These are phyloP conservation scores for Aspergillus unguis DNA, from an alignment of 2,329 filamentous ascomycete genomes.

Conservation along the genomic window DNA sequence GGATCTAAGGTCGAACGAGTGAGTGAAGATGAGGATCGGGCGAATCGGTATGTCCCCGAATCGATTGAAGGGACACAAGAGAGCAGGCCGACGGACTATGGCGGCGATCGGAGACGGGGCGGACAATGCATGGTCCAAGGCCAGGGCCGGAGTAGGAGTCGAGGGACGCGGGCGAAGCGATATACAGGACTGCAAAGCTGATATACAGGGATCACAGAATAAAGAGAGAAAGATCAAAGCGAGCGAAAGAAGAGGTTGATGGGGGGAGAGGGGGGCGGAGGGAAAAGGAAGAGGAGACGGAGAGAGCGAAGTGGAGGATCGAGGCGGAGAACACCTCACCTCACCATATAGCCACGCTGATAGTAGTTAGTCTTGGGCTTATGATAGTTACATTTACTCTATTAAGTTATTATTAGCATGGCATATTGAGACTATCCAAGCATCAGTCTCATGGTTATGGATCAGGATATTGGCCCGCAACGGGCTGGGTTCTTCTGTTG, in stretches of 20 bases:
- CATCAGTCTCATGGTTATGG: not conserved
- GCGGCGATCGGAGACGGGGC: constrained; percentile 29
- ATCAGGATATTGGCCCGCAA: not conserved
- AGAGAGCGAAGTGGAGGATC: constrained; percentile 9
- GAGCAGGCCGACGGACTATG: constrained; percentile 29
- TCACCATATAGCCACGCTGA: no score
- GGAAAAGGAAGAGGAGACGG: not conserved
- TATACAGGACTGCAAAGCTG: constrained; percentile 3
- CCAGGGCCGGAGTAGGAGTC: constrained; percentile 8
- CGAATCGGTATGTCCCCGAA: not conserved
- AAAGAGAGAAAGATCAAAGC: constrained; percentile 8
- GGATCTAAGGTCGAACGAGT: constrained; percentile 4
- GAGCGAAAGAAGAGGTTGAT: constrained; percentile 9
- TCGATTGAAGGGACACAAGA: constrained; percentile 8
- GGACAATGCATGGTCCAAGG: constrained; percentile 32
- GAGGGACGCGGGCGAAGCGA: constrained; percentile 7
- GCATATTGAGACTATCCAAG: not conserved
- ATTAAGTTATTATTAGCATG: constrained; percentile 5
- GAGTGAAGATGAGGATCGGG: not conserved
- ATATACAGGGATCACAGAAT: constrained; percentile 4
- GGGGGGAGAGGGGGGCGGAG: not conserved
- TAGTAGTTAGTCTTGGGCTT: no score
- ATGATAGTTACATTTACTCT: no score
- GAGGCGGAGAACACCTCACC: constrained; percentile 1
- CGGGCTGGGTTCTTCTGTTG: not conserved